Evolutionary conservation across 2,329 filamentous ascomycete genomes (phyloP).

Genomic region (Alternaria gaisen): DNA sequence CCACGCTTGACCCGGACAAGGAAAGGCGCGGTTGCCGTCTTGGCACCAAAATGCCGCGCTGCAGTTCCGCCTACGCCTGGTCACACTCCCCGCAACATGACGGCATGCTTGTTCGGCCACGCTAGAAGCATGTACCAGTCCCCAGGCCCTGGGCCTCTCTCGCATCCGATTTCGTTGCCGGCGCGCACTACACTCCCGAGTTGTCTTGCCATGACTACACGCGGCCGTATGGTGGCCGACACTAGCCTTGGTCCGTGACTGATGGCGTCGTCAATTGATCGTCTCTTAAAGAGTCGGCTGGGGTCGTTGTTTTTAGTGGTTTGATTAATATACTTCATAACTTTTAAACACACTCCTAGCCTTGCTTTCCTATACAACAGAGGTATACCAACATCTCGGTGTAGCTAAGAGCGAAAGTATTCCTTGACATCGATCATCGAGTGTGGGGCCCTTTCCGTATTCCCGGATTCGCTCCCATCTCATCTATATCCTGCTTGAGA

Average conservation of each 20-base stretch:
- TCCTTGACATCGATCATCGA: constrained; percentile 15
- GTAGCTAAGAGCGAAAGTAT: constrained; percentile 2
- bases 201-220: constrained; percentile 31
- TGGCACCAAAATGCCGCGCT: constrained; percentile 36
- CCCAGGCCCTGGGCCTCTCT: constrained; percentile 17
- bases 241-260: constrained; percentile 24
- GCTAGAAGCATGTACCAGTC: constrained; percentile 12
- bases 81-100: constrained; percentile 37
- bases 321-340: not conserved
- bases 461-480: constrained; percentile 3
- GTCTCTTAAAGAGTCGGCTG: constrained; percentile 20
- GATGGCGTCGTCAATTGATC: constrained; percentile 16
- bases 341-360: not conserved
- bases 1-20: not conserved
- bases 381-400: not conserved
- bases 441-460: constrained; percentile 2
- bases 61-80: constrained; percentile 30
- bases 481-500: not conserved
- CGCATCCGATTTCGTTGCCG: constrained; percentile 40
- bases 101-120: constrained; percentile 31
- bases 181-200: constrained; percentile 29
- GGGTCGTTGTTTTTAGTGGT: constrained; percentile 4
- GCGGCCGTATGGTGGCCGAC: constrained; percentile 16
- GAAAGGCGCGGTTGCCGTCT: constrained; percentile 8
- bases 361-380: not conserved